phyloP scores from a whole-genome alignment of 257 asterid genomes.

The Nicotiana noctiflora region DNA sequence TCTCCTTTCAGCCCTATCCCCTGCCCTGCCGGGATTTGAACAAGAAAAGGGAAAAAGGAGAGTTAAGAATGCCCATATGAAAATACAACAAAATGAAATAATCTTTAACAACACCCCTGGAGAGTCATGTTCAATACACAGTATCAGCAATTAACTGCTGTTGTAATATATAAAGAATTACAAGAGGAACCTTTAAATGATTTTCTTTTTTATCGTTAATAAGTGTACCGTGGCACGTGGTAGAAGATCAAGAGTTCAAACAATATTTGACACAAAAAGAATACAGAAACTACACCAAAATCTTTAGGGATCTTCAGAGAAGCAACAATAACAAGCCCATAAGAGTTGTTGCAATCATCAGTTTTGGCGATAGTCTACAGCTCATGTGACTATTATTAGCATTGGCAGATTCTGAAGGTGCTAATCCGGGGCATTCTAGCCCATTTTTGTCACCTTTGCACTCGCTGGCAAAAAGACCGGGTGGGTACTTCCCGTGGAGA shows the following conservation, averaged over 20 bases:
- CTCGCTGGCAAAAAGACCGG: constrained; percentile 58
- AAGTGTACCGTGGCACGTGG: neutral
- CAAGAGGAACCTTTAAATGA: neutral
- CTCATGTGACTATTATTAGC: constrained; percentile 15
- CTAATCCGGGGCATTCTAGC: constrained; percentile 36
- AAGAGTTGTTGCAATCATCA: constrained; percentile 26
- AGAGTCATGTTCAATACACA: neutral
- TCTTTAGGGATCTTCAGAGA: constrained; percentile 16
- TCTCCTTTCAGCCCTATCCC: too few species aligned
- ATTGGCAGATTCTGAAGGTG: constrained; percentile 22
- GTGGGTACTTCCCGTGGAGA: constrained; percentile 68
- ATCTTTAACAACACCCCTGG: neutral
- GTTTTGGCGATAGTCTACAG: constrained; percentile 18
- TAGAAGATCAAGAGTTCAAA: neutral
- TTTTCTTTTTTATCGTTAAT: neutral
- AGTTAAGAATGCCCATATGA: neutral
- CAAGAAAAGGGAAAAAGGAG: neutral
- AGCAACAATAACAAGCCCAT: constrained; percentile 21
- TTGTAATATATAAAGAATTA: constrained; percentile 2
- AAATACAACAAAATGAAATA: neutral
- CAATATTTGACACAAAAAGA: constrained; percentile 2
- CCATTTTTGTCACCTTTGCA: constrained; percentile 45
- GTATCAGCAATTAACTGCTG: neutral
- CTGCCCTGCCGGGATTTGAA: neutral
- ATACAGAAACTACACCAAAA: neutral